A percentile compares a stretch with the other conserved stretches of the same genome.
These are phyloP conservation scores for Insectozyma bohioensis DNA, from an alignment of 1,139 yeast species.

Conservation along the genomic window DNA sequence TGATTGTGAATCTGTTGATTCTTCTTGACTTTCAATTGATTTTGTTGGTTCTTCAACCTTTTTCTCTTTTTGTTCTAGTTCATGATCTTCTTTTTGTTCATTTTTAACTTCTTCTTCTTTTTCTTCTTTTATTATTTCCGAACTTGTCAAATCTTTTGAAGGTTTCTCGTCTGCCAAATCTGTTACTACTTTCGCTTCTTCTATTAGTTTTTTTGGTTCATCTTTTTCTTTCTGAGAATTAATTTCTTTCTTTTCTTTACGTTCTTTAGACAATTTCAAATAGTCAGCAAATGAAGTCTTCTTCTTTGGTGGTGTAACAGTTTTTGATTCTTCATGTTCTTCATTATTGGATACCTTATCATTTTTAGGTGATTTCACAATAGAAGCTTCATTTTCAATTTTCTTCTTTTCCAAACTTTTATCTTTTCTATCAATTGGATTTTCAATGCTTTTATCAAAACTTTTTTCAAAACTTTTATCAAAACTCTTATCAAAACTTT, in stretches of 20 bases:
- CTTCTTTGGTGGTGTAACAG: neutral
- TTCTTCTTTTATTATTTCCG: too few relatives aligned
- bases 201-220: neutral
- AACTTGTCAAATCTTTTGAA: too few relatives aligned
- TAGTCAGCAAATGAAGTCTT: constrained; percentile 19
- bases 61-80: constrained; percentile 1
- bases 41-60: neutral
- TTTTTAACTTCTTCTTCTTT: neutral
- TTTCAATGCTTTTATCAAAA: too few relatives aligned
- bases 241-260: constrained; percentile 5
- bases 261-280: constrained; percentile 14
- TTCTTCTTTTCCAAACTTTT: too few relatives aligned
- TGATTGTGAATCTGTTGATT: too few relatives aligned
- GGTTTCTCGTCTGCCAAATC: too few relatives aligned
- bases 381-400: too few relatives aligned
- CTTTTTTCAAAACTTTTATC: too few relatives aligned
- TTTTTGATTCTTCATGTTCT: constrained; percentile 1
- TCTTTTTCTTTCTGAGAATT: neutral
- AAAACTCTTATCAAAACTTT: too few relatives aligned
- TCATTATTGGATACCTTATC: constrained; percentile 4
- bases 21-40: constrained; percentile 2
- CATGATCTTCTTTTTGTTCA: constrained; percentile 3
- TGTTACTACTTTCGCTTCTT: constrained; percentile 2
- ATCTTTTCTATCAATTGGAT: neutral
- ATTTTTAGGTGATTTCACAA: too few relatives aligned